Percentiles rank a stretch among this genome's conserved stretches.
phyloP scores from a whole-genome alignment of 2,329 filamentous ascomycete genomes.

The Aspergillus persii region DNA sequence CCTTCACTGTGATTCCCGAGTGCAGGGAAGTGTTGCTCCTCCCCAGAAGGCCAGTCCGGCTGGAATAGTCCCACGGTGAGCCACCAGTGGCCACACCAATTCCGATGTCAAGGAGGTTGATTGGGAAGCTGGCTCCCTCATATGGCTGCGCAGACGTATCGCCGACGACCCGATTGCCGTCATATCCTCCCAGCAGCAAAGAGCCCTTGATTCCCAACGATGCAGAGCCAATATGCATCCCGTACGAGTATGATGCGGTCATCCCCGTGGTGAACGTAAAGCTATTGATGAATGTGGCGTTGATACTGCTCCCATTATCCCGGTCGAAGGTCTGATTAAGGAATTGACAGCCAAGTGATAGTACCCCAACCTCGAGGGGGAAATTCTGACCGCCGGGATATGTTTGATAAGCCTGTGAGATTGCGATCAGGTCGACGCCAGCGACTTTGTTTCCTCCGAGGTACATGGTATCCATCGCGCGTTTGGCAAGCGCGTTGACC shows the following conservation, averaged over 20 bases:
- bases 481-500: too few relatives aligned
- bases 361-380: not conserved
- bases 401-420: too few relatives aligned
- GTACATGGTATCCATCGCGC: too few relatives aligned
- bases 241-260: slow-evolving; percentile 35
- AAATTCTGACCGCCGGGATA: too few relatives aligned
- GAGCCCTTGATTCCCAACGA: slow-evolving; percentile 34
- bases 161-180: slow-evolving; percentile 40
- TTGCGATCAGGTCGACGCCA: too few relatives aligned
- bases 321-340: slow-evolving; percentile 9
- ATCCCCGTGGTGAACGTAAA: slow-evolving; percentile 12
- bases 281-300: too few relatives aligned
- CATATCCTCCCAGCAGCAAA: slow-evolving; percentile 43
- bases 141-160: slow-evolving; percentile 16
- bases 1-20: slow-evolving; percentile 18
- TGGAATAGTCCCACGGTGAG: slow-evolving; percentile 39
- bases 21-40: not conserved
- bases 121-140: slow-evolving; percentile 13
- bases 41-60: slow-evolving; percentile 24
- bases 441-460: too few relatives aligned
- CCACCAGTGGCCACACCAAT: slow-evolving; percentile 42
- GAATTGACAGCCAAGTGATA: slow-evolving; percentile 17
- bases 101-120: slow-evolving; percentile 39
- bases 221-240: slow-evolving; percentile 45
- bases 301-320: too few relatives aligned